Evolutionary conservation across 2,329 filamentous ascomycete species (phyloP), one percentile per base, ranked within the genome.

Genomic region (Neopestalotiopsis sp.): DNA sequence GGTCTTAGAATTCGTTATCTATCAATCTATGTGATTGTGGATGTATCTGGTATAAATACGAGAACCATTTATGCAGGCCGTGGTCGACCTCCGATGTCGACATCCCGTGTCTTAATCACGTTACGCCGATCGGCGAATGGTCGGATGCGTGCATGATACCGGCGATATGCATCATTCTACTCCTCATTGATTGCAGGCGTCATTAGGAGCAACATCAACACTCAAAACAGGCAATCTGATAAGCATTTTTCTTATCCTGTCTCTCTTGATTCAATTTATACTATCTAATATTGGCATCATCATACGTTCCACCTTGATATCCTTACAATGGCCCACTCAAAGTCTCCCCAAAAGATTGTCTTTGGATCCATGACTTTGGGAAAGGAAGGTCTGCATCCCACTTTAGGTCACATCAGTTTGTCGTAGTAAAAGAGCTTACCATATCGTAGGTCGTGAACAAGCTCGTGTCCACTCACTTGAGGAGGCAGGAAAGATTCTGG

Each of bases 321-420:
- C 4, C 12, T 40, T 42, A 66, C 9, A 12, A 67, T 67, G 65
- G 56, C 65, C 9, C n/a, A 67, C 20, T 20, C 56, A 60, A 67
- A 40, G 24, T 67, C 65, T 28, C 17, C 24, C 2, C 65, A 56
- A 12, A 59, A 42, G 52, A 67, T 67, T 12, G 65, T 67, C 24
- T 67, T 67, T 24, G 65, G 65, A 7, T 30, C 65, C 10, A 67
- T 67, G 65, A 67, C 65, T 7, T 30, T 67, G 13, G 65, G 65
- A 14, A 67, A 67, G 4, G 65, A 67, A 34, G 65, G 65, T 45
- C 13, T 7, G 24, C 10, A 20, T 13, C 38, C 14, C 32, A 24
- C 52, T 10, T 28, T 28, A 28, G 3, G 24, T 4, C 24, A 28
- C 24, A 28, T 28, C 24, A 28, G 24, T 28, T 28, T 28, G 24